A percentile compares a stretch with the other conserved stretches of the same genome.
Evolutionary conservation across 2,329 filamentous ascomycete genomes (phyloP).

Genomic region (Colletotrichum brevisporum): DNA sequence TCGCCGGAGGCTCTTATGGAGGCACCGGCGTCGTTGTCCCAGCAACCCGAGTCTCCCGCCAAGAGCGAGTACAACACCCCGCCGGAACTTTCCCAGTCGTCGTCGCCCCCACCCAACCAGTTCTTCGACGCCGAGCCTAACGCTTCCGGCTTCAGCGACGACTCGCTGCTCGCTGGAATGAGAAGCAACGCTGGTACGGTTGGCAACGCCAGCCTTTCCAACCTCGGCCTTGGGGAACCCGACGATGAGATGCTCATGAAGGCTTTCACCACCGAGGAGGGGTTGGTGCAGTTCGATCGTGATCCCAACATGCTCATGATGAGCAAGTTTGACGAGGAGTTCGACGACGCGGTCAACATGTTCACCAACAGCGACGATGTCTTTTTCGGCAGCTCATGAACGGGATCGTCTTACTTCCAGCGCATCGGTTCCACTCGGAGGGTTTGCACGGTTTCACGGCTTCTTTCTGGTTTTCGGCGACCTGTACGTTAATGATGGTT

Average conservation of each 20-base stretch:
- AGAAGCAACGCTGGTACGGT: constrained; percentile 27
- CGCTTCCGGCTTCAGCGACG: constrained; percentile 48
- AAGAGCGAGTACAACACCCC: constrained; percentile 72
- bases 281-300: constrained; percentile 59
- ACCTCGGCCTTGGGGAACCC: constrained; percentile 51
- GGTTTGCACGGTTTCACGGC: constrained; percentile 27
- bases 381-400: constrained; percentile 61
- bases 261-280: constrained; percentile 59
- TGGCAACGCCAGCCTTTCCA: constrained; percentile 36
- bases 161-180: constrained; percentile 47
- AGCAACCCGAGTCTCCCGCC: constrained; percentile 61
- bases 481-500: constrained; percentile 36
- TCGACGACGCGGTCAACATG: constrained; percentile 64
- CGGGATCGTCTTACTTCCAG: constrained; percentile 8
- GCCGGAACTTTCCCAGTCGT: constrained; percentile 72
- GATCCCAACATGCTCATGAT: constrained; percentile 65
- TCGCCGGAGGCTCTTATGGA: constrained; percentile 63
- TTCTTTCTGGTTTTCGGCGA: constrained; percentile 16
- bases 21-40: constrained; percentile 45
- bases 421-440: constrained; percentile 14
- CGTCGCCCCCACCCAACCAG: constrained; percentile 66
- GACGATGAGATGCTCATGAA: constrained; percentile 64
- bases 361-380: constrained; percentile 66
- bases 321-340: constrained; percentile 69
- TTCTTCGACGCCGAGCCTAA: constrained; percentile 64